phyloP scores from a whole-genome alignment of 495 filamentous ascomycete genomes.

The Neurospora sp. region DNA sequence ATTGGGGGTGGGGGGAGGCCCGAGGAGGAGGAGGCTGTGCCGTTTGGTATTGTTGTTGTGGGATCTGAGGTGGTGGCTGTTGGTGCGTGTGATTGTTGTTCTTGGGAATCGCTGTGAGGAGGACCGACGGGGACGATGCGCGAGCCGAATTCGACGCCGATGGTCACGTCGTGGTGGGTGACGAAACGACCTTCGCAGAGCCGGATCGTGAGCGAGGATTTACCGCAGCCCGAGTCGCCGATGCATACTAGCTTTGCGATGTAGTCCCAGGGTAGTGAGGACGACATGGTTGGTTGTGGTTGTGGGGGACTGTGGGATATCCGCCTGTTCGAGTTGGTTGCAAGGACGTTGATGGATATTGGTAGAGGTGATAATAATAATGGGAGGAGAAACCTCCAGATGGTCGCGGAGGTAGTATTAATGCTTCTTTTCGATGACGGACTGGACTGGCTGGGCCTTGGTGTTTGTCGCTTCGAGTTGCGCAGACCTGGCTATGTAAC shows the following conservation, averaged over 20 bases:
- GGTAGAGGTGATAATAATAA: not conserved
- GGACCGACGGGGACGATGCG: slow-evolving; percentile 88
- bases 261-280: slow-evolving; percentile 78
- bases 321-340: not conserved
- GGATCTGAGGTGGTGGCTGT: not conserved
- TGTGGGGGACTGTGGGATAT: not conserved
- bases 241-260: slow-evolving; percentile 98
- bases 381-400: not conserved
- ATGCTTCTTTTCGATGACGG: not conserved
- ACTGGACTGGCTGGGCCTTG: not conserved
- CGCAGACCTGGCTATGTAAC: not conserved
- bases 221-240: slow-evolving; percentile 88
- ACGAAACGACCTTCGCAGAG: slow-evolving; percentile 96
- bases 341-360: not conserved
- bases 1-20: slow-evolving; percentile 29
- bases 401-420: not conserved
- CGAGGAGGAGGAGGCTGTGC: not conserved
- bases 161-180: slow-evolving; percentile 88
- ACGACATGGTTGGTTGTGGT: slow-evolving; percentile 19
- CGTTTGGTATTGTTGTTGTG: not conserved
- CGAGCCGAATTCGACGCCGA: slow-evolving; percentile 94
- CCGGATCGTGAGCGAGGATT: slow-evolving; percentile 81
- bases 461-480: not conserved
- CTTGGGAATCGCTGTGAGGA: slow-evolving; percentile 38
- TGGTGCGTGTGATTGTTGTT: not conserved